These are phyloP conservation scores for Epichloe bromicola DNA, from an alignment of 2,329 filamentous ascomycete genomes.

Conservation along the genomic window DNA sequence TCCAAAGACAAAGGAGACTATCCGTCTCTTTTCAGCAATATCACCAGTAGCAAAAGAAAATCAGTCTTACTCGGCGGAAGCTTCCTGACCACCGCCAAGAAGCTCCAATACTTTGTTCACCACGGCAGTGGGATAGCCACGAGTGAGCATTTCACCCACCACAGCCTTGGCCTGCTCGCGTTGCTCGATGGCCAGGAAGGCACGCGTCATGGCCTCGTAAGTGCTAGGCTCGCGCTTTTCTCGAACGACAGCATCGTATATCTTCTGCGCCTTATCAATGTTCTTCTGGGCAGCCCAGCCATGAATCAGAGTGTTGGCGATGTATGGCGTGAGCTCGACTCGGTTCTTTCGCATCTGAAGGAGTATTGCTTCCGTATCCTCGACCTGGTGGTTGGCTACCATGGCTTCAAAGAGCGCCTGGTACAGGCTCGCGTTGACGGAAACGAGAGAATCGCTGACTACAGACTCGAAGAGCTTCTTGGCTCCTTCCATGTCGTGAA, in stretches of 20 bases:
- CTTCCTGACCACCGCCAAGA: conserved; percentile 47
- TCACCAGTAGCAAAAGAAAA: conserved; percentile 2
- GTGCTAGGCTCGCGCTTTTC: conserved; percentile 88
- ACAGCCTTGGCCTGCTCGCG: conserved; percentile 62
- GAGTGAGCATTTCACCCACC: conserved; percentile 78
- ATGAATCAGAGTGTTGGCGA: conserved; percentile 95
- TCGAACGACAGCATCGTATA: conserved; percentile 68
- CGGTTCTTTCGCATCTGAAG: conserved; percentile 58
- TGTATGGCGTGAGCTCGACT: conserved; percentile 88
- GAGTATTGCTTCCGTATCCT: conserved; percentile 61
- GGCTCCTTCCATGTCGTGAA: conserved; percentile 81
- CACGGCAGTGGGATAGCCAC: conserved; percentile 85
- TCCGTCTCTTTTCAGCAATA: conserved; percentile 9
- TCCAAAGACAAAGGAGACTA: conserved; percentile 3
- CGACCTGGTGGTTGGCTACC: conserved; percentile 84
- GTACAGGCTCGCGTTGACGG: conserved; percentile 75
- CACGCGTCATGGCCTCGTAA: conserved; percentile 96
- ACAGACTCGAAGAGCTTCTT: conserved; percentile 72
- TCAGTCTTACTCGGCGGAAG: conserved; percentile 13
- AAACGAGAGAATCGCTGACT: conserved; percentile 51
- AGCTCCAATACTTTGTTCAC: conserved; percentile 89
- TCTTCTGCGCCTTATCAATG: conserved; percentile 60
- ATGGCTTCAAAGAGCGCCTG: conserved; percentile 95
- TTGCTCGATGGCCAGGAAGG: conserved; percentile 75
- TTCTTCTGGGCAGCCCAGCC: conserved; percentile 84